A percentile compares a stretch with the other conserved stretches of the same genome.
Evolutionary conservation across 768 basidiomycete genomes (phyloP).

Genomic region (Suillus tomentosus): DNA sequence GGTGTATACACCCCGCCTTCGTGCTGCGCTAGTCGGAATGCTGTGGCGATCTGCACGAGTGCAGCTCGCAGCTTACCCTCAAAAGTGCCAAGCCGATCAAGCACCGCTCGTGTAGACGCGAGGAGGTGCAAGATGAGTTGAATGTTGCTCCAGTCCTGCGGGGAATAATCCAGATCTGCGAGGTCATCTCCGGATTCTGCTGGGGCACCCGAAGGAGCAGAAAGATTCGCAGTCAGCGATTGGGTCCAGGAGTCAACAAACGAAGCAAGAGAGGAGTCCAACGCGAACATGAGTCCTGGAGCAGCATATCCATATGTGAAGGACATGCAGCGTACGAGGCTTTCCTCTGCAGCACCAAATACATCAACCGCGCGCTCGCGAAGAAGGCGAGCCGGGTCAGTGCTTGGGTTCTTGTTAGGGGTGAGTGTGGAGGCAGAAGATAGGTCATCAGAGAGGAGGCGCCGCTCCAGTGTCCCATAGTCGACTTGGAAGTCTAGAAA

Average conservation of each 20-base stretch:
- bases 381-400: conserved; percentile 55
- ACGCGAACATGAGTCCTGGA: conserved; percentile 66
- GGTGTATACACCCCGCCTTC: conserved; percentile 57
- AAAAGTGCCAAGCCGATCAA: conserved; percentile 66
- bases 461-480: conserved; percentile 77
- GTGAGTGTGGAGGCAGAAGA: conserved; percentile 40
- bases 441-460: conserved; percentile 62
- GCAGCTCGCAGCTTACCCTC: conserved; percentile 67
- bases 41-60: conserved; percentile 59
- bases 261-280: conserved; percentile 69
- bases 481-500: conserved; percentile 91
- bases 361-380: conserved; percentile 76
- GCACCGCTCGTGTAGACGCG: conserved; percentile 73
- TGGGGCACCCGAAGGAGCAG: conserved; percentile 29
- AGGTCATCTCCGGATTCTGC: conserved; percentile 59
- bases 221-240: conserved; percentile 42
- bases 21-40: conserved; percentile 56
- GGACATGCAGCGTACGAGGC: conserved; percentile 66
- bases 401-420: conserved; percentile 34
- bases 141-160: conserved; percentile 87
- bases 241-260: conserved; percentile 71
- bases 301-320: conserved; percentile 93
- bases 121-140: conserved; percentile 83
- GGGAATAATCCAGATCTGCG: conserved; percentile 81
- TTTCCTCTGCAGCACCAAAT: conserved; percentile 79